Percentiles rank a stretch among this genome's conserved stretches.
phyloP scores from a whole-genome alignment of 768 basidiomycete species.

The Clitopilus passeckerianus region DNA sequence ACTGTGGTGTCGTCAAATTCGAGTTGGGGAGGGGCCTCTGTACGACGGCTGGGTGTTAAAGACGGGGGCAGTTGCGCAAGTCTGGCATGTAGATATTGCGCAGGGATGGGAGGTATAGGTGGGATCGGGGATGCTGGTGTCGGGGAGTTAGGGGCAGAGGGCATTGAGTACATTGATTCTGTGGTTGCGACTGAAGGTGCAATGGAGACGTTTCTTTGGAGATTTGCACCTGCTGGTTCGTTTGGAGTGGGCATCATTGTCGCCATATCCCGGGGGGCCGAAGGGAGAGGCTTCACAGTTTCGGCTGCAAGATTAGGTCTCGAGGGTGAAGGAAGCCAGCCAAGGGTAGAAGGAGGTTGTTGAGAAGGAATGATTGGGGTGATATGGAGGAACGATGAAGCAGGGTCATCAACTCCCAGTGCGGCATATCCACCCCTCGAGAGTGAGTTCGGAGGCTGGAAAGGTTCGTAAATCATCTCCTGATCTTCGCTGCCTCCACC shows the following conservation, averaged over 20 bases:
- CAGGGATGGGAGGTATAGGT: background rate
- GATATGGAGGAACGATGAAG: background rate
- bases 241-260: background rate
- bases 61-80: background rate
- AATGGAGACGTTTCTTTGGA: background rate
- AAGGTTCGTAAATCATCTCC: background rate
- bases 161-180: background rate
- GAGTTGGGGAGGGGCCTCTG: background rate
- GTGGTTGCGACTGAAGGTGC: background rate
- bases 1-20: background rate
- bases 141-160: background rate
- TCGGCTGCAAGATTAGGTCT: no score
- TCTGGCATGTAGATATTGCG: background rate
- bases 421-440: background rate
- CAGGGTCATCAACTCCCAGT: background rate
- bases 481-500: background rate
- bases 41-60: background rate
- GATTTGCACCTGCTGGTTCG: background rate
- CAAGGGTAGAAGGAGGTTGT: background rate
- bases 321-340: no score
- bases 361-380: background rate
- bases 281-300: no score
- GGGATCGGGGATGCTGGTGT: background rate
- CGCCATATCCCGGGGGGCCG: no score
- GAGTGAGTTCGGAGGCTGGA: background rate